These are phyloP conservation scores for Brasilioporus rufonigricans DNA, from an alignment of 768 basidiomycete genomes.

Conservation along the genomic window DNA sequence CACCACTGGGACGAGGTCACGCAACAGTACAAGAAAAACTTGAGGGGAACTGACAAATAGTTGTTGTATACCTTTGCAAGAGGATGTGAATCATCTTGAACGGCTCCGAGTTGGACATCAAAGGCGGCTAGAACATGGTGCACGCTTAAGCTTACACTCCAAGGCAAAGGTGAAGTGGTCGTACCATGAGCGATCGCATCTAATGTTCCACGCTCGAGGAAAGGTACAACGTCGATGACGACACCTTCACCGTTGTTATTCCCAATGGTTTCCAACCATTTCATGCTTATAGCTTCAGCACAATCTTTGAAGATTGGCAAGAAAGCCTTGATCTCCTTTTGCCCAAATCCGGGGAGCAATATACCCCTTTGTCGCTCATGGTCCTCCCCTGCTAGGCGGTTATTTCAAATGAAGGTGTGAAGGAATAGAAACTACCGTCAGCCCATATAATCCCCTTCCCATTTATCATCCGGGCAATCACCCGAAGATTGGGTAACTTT, in stretches of 20 bases:
- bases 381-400: conserved; percentile 28
- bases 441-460: conserved; percentile 41
- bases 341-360: conserved; percentile 57
- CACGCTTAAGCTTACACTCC: not conserved
- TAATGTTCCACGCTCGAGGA: conserved; percentile 24
- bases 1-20: not conserved
- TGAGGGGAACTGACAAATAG: conserved; percentile 10
- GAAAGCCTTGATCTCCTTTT: conserved; percentile 47
- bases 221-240: conserved; percentile 16
- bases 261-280: conserved; percentile 18
- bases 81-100: conserved; percentile 1
- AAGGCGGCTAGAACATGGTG: conserved; percentile 38
- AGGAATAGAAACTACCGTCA: conserved; percentile 31
- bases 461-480: conserved; percentile 1
- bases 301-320: conserved; percentile 46
- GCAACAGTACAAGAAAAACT: too few relatives aligned
- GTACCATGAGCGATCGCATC: conserved; percentile 49
- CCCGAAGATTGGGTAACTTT: conserved; percentile 31
- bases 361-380: conserved; percentile 54
- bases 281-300: conserved; percentile 14
- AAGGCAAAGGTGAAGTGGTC: not conserved
- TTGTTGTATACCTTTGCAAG: conserved; percentile 4
- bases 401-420: conserved; percentile 12
- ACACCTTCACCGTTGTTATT: not conserved
- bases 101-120: conserved; percentile 28